These are phyloP conservation scores for Termitomyces sp. DNA, from an alignment of 768 basidiomycete genomes.

Conservation along the genomic window DNA sequence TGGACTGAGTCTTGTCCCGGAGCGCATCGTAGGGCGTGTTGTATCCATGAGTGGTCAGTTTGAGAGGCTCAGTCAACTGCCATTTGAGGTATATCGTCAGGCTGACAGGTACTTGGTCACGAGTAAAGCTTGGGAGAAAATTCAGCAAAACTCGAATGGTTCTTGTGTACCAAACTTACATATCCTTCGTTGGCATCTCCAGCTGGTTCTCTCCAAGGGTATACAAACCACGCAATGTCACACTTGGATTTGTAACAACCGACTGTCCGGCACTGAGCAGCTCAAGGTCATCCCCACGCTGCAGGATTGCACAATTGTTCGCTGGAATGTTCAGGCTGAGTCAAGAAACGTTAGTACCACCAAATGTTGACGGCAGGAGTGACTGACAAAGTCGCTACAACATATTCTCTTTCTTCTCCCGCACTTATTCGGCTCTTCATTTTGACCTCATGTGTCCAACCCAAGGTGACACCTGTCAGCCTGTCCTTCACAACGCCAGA, in stretches of 20 bases:
- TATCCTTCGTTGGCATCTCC: constrained; percentile 87
- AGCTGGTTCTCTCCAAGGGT: constrained; percentile 82
- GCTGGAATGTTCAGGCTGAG: constrained; percentile 77
- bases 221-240: constrained; percentile 76
- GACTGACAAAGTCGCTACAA: constrained; percentile 74
- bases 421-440: constrained; percentile 60
- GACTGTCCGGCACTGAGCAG: constrained; percentile 80
- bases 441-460: constrained; percentile 73
- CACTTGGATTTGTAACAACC: constrained; percentile 79
- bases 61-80: constrained; percentile 48
- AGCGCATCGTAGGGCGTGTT: constrained; percentile 79
- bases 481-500: constrained; percentile 55
- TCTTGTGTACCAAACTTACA: constrained; percentile 39
- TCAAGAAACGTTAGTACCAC: constrained; percentile 1
- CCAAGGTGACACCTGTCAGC: constrained; percentile 60
- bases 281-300: constrained; percentile 76
- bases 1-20: constrained; percentile 81
- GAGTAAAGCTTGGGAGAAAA: constrained; percentile 56
- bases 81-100: constrained; percentile 84
- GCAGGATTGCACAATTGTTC: constrained; percentile 83
- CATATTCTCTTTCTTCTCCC: constrained; percentile 53
- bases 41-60: constrained; percentile 82
- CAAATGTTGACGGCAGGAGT: not conserved
- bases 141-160: not conserved
- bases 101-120: constrained; percentile 84